phyloP scores from a whole-genome alignment of 805 yeast genomes.

The Kodamaea restingae region DNA sequence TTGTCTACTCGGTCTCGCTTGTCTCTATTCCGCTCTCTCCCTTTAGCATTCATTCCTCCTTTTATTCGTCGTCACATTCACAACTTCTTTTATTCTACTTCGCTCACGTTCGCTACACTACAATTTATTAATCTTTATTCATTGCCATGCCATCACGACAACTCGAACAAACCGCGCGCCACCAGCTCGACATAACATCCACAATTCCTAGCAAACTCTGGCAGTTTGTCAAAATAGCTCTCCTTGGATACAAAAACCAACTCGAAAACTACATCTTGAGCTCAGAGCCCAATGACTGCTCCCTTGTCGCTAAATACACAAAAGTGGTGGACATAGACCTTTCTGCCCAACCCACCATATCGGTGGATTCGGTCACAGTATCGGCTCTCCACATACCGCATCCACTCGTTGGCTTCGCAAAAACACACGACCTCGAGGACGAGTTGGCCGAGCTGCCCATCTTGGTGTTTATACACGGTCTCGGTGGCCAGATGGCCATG shows the following conservation, averaged over 20 bases:
- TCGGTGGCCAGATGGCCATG: constrained; percentile 87
- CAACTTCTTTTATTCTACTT: background rate
- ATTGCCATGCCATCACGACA: constrained; percentile 1
- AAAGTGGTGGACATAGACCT: constrained; percentile 37
- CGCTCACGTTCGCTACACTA: background rate
- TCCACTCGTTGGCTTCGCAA: constrained; percentile 32
- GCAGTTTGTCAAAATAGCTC: constrained; percentile 23
- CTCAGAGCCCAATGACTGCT: constrained; percentile 52
- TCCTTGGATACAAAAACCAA: constrained; percentile 22
- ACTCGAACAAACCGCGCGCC: constrained; percentile 3
- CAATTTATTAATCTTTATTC: too few species aligned
- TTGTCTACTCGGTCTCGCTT: too few species aligned
- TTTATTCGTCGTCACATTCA: background rate
- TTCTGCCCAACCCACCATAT: constrained; percentile 13
- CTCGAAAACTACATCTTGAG: constrained; percentile 42
- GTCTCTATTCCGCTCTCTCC: background rate
- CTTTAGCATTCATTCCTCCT: background rate
- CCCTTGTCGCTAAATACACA: constrained; percentile 48
- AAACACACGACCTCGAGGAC: constrained; percentile 25
- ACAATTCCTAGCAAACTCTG: constrained; percentile 19
- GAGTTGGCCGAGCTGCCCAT: constrained; percentile 53
- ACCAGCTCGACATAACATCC: constrained; percentile 17
- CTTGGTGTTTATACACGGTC: constrained; percentile 72
- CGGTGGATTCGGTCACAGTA: constrained; percentile 33
- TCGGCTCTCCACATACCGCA: constrained; percentile 47